phyloP scores from a whole-genome alignment of 225 moss, liverwort and hornwort genomes.

The Bryoerythrophyllum caledonicum region DNA sequence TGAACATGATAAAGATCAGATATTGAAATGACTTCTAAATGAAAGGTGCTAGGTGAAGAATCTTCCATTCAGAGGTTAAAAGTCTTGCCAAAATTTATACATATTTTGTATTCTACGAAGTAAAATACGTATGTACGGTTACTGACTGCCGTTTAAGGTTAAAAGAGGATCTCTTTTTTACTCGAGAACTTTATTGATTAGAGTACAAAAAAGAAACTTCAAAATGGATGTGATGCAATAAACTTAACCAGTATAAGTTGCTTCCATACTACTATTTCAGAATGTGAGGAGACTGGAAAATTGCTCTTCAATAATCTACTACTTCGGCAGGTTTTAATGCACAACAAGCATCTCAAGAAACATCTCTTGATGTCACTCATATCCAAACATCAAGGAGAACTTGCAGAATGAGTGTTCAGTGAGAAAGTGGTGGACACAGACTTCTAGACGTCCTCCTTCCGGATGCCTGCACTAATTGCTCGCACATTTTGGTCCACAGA shows the following conservation, averaged over 20 bases:
- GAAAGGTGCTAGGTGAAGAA: no score
- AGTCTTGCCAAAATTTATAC: no score
- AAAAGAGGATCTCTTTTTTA: neutral
- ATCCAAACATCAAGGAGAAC: conserved; percentile 18
- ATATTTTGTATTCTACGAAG: no score
- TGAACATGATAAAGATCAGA: no score
- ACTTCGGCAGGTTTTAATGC: conserved; percentile 40
- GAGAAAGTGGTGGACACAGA: neutral
- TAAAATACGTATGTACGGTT: no score
- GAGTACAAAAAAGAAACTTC: neutral
- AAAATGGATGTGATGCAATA: conserved; percentile 16
- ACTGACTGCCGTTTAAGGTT: no score
- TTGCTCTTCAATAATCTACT: conserved; percentile 20
- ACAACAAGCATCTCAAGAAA: conserved; percentile 10
- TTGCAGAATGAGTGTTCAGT: conserved; percentile 21
- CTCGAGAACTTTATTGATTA: conserved; percentile 3
- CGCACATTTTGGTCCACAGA: conserved; percentile 22
- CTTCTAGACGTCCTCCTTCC: conserved; percentile 34
- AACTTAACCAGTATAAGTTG: conserved; percentile 28
- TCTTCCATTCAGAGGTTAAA: no score
- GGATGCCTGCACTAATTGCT: conserved; percentile 25
- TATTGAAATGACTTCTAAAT: no score
- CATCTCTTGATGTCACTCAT: conserved; percentile 3
- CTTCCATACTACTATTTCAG: conserved; percentile 14
- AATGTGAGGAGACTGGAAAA: neutral